These are phyloP conservation scores for Moricandia arvensis DNA, from an alignment of 345 rosid genomes.

Conservation along the genomic window DNA sequence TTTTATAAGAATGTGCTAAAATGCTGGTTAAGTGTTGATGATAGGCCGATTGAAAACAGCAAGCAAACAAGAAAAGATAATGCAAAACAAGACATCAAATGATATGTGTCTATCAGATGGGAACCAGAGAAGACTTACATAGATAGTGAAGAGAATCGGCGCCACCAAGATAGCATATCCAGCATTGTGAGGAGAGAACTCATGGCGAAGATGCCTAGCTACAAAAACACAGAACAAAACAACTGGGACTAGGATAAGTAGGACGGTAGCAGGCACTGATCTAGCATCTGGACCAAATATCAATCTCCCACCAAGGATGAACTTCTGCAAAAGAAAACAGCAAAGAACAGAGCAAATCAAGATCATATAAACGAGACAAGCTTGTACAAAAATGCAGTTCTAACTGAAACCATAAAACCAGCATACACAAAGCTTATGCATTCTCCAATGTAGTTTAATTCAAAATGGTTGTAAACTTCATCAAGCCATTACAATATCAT, in stretches of 20 bases:
- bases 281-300: conserved; percentile 98
- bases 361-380: neutral
- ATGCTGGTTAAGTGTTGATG: neutral
- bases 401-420: neutral
- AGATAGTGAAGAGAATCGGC: conserved; percentile 65
- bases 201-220: conserved; percentile 89
- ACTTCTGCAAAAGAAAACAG: conserved; percentile 56
- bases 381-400: neutral
- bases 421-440: neutral
- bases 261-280: conserved; percentile 70
- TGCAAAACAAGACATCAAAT: neutral
- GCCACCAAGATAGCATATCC: conserved; percentile 77
- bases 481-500: neutral
- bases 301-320: conserved; percentile 84
- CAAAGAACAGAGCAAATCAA: conserved; percentile 13
- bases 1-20: neutral
- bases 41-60: neutral
- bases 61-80: neutral
- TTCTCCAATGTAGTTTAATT: neutral
- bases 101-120: neutral
- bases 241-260: conserved; percentile 71
- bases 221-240: conserved; percentile 83
- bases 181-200: conserved; percentile 71
- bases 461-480: neutral
- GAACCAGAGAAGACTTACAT: conserved; percentile 51